Base-by-base conservation (phyloP, 192 early-diverging fungal genomes). In the Backusella tarrabulga region DNA sequence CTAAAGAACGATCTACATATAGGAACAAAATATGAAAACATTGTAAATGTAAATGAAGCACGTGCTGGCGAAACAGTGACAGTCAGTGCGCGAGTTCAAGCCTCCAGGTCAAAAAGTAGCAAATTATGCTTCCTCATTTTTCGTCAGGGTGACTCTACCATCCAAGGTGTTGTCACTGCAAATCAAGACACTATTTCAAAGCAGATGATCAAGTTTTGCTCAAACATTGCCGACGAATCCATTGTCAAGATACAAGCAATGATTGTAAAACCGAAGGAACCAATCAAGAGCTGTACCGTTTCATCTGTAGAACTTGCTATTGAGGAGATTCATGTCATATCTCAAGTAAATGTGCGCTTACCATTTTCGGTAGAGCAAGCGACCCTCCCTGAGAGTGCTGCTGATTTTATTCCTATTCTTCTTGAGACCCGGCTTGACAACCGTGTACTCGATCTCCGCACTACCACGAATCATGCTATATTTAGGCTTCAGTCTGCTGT, bases 401-500 rank as follows among this genome's bases (percentile, higher is more conserved):
- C 87, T 21, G 85, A 90, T n/a, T 90, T 93, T 72, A 88, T 84
- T 82, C 90, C 90, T 38, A 95, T 99, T 54, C 88, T 84, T 40
- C 85, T 99, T 67, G 93, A 95, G 83, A 99, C 97, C 40, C 92
- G 97, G 50, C 90, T 99, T 54, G 90, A 99, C 90, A 93, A 97
- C 89, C 93, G 97, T 54, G 90, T 97, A 34, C 88, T 97, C 72
- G 97, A 99, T 80, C 87, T 99, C 73, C 89, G 97, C 72, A 99
- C 97, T 63, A 92, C 88, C 76, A 94, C 98, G 73, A 99, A 97
- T 88, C 94, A 99, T 52, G 94, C 96, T 56, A 97, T 98, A 74
- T 99, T 99, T 93, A 91, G 94, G 73, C 91, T 99, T 76, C 98
- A 99, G 83, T 94, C 93, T 40, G 97, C 92, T 40, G 92, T 99